Evolutionary conservation across 1,284 basidiomycete species (phyloP).

Genomic region (Pseudozyma thailandica): DNA sequence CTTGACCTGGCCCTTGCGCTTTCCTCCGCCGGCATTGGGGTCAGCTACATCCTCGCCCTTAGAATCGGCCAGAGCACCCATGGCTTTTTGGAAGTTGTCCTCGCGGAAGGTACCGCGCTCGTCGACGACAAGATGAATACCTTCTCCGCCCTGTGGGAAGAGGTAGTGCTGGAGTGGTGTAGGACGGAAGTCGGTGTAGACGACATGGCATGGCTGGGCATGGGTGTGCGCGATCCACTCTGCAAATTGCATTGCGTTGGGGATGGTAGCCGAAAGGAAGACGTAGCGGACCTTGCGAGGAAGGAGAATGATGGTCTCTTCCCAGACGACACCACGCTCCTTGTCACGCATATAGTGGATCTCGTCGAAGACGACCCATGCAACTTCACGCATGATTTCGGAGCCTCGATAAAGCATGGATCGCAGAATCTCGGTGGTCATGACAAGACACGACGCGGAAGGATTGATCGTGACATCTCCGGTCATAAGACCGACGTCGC

Average conservation of each 20-base stretch:
- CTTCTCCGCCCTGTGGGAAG: conserved; percentile 94
- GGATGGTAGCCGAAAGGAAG: conserved; percentile 99
- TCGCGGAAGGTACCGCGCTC: conserved; percentile 96
- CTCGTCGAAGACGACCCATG: conserved; percentile 99
- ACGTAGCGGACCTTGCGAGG: conserved; percentile 97
- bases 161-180: conserved; percentile 98
- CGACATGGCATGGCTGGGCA: conserved; percentile 97
- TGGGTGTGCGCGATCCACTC: conserved; percentile 99
- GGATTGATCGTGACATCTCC: conserved; percentile 99
- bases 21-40: conserved; percentile 74
- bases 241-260: conserved; percentile 99
- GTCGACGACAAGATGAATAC: conserved; percentile 97
- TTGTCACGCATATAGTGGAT: conserved; percentile 99
- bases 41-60: conserved; percentile 92
- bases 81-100: conserved; percentile 97
- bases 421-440: conserved; percentile 99
- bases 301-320: conserved; percentile 91
- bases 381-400: conserved; percentile 99
- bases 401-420: conserved; percentile 99
- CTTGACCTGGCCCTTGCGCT: conserved; percentile 80
- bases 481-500: conserved; percentile 98
- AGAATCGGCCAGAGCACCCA: conserved; percentile 85
- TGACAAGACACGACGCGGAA: conserved; percentile 93
- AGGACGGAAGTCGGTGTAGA: conserved; percentile 98
- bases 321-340: conserved; percentile 75